Evolutionary conservation across 306 rosid genomes (phyloP).

Genomic region (Quercus alba): DNA sequence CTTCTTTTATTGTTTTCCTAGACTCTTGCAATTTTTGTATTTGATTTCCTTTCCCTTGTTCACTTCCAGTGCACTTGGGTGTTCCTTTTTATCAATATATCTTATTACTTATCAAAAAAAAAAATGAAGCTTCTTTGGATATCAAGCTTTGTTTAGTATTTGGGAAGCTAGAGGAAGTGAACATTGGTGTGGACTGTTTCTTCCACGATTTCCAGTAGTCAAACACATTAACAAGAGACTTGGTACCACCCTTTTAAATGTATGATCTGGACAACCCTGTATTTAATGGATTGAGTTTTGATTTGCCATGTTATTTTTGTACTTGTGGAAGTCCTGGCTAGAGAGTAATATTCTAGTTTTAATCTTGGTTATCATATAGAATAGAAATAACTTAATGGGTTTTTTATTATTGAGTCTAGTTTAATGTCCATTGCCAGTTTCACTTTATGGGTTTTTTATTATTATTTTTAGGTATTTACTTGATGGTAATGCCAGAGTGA

Average conservation of each 20-base stretch:
- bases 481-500: background rate
- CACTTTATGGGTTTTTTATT: background rate
- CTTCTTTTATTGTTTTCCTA: too few relatives aligned
- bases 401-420: background rate
- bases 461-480: too few relatives aligned
- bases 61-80: too few relatives aligned
- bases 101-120: background rate
- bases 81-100: too few relatives aligned
- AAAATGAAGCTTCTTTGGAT: background rate
- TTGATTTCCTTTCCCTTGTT: too few relatives aligned
- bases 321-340: background rate
- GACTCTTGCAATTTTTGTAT: too few relatives aligned
- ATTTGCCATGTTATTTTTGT: background rate
- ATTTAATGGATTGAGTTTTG: background rate
- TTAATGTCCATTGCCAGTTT: background rate
- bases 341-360: background rate
- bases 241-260: background rate
- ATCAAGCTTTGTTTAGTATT: background rate
- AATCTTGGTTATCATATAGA: background rate
- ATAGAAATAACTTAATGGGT: background rate
- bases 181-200: background rate
- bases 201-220: background rate
- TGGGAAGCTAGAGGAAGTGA: background rate
- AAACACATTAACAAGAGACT: background rate
- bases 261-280: background rate